phyloP scores from a whole-genome alignment of 2,329 filamentous ascomycete genomes.

The Calcarisporium arbuscula region DNA sequence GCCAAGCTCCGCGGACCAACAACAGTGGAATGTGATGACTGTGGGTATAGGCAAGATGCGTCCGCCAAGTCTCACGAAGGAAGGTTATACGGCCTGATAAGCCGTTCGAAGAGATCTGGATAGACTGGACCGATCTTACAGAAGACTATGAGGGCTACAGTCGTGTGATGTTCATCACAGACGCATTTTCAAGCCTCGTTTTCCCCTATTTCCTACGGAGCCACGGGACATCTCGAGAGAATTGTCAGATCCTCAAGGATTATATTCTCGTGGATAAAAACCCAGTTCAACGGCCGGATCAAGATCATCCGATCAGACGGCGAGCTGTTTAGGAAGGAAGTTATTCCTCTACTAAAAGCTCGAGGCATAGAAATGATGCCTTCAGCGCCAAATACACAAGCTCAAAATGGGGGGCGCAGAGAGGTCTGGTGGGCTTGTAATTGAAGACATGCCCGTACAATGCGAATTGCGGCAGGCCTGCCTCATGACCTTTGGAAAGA shows the following conservation, averaged over 20 bases:
- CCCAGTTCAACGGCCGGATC: not conserved
- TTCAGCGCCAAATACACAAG: slow-evolving; percentile 1
- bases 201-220: not conserved
- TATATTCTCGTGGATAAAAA: too few relatives aligned
- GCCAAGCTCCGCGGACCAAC: not conserved
- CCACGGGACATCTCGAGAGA: not conserved
- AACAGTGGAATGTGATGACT: slow-evolving; percentile 4
- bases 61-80: not conserved
- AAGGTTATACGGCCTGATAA: not conserved
- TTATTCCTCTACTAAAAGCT: not conserved
- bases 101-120: not conserved
- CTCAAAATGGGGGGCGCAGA: slow-evolving; percentile 5
- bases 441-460: not conserved
- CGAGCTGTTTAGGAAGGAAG: not conserved
- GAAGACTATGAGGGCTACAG: not conserved
- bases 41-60: not conserved
- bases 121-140: slow-evolving; percentile 1
- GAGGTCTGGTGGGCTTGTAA: not conserved
- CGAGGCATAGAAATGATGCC: too few relatives aligned
- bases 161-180: not conserved
- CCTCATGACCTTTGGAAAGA: slow-evolving; percentile 1
- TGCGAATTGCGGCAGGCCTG: slow-evolving; percentile 1
- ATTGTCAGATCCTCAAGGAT: too few relatives aligned
- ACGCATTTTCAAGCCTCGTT: slow-evolving; percentile 1
- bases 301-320: not conserved